phyloP scores from a whole-genome alignment of 2,329 filamentous ascomycete genomes.

The Fusarium circinatum region DNA sequence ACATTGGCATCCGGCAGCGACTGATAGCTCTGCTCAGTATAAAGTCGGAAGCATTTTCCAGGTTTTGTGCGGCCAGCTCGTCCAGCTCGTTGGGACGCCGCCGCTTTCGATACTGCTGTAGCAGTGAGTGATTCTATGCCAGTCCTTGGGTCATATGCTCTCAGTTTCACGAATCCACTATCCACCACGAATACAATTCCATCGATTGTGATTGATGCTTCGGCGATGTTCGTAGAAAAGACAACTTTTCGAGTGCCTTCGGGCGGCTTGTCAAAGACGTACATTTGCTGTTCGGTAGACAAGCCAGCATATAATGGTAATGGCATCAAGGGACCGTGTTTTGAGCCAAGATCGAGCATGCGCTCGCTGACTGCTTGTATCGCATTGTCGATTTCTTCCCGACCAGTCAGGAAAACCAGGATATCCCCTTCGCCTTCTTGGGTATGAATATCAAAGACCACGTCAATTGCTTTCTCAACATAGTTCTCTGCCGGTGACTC shows the following conservation, averaged over 20 bases:
- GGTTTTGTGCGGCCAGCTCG: slow-evolving; percentile 88
- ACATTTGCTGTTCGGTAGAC: slow-evolving; percentile 91
- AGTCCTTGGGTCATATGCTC: slow-evolving; percentile 83
- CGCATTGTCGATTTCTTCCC: slow-evolving; percentile 89
- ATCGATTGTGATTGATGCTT: slow-evolving; percentile 94
- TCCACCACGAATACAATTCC: slow-evolving; percentile 93
- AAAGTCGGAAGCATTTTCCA: slow-evolving; percentile 94
- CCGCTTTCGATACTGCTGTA: slow-evolving; percentile 87
- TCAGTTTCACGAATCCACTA: slow-evolving; percentile 88
- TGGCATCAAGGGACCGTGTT: slow-evolving; percentile 45
- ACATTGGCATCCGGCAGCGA: slow-evolving; percentile 76
- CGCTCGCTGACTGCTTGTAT: slow-evolving; percentile 84
- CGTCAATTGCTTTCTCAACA: slow-evolving; percentile 81
- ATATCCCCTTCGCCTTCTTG: slow-evolving; percentile 87
- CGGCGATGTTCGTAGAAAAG: slow-evolving; percentile 94
- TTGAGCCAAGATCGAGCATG: slow-evolving; percentile 64
- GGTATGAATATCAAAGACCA: slow-evolving; percentile 87
- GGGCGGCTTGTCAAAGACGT: slow-evolving; percentile 86
- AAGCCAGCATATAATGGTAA: slow-evolving; percentile 91
- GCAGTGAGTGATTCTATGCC: slow-evolving; percentile 89
- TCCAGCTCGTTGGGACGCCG: slow-evolving; percentile 90
- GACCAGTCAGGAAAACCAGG: slow-evolving; percentile 88
- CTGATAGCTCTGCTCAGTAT: slow-evolving; percentile 79
- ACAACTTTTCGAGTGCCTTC: slow-evolving; percentile 90
- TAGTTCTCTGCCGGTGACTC: slow-evolving; percentile 85